These are phyloP conservation scores for Setaria viridis DNA, from an alignment of 202 grass and related monocot species.

Conservation along the genomic window DNA sequence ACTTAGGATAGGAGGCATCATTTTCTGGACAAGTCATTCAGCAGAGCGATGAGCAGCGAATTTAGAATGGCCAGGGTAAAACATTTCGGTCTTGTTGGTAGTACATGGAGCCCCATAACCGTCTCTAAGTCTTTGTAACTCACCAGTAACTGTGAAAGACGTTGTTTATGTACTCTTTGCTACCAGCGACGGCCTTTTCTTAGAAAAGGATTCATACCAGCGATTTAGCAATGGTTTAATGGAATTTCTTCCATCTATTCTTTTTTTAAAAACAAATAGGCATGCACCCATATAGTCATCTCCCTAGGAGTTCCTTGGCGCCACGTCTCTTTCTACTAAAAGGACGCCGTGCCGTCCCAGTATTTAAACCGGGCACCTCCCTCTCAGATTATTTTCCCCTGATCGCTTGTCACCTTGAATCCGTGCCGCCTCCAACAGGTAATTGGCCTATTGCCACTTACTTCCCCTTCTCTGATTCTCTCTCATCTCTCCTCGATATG, in stretches of 20 bases:
- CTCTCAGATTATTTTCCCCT: conserved; percentile 47
- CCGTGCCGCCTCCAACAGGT: conserved; percentile 43
- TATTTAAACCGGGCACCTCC: conserved; percentile 57
- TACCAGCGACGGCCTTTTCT: not conserved
- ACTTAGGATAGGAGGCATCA: not conserved
- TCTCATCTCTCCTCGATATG: too few relatives aligned
- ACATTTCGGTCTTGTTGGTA: not conserved
- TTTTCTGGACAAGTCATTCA: not conserved
- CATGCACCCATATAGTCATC: not conserved
- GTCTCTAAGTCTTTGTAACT: not conserved
- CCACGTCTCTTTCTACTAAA: conserved; percentile 71
- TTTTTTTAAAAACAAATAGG: not conserved
- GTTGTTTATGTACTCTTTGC: not conserved
- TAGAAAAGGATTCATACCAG: not conserved
- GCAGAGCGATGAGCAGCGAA: not conserved
- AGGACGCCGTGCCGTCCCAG: conserved; percentile 36
- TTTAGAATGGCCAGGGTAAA: not conserved
- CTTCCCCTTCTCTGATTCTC: not conserved
- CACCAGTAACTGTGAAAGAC: not conserved
- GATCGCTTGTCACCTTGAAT: conserved; percentile 18
- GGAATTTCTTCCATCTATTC: not conserved
- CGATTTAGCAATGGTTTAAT: not conserved
- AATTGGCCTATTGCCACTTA: conserved; percentile 14
- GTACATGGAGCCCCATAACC: not conserved
- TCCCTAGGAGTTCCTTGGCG: conserved; percentile 47